A percentile compares a stretch with the other conserved stretches of the same genome.
phyloP scores from a whole-genome alignment of 768 basidiomycete genomes.

The Chlorophyllum brunneum region DNA sequence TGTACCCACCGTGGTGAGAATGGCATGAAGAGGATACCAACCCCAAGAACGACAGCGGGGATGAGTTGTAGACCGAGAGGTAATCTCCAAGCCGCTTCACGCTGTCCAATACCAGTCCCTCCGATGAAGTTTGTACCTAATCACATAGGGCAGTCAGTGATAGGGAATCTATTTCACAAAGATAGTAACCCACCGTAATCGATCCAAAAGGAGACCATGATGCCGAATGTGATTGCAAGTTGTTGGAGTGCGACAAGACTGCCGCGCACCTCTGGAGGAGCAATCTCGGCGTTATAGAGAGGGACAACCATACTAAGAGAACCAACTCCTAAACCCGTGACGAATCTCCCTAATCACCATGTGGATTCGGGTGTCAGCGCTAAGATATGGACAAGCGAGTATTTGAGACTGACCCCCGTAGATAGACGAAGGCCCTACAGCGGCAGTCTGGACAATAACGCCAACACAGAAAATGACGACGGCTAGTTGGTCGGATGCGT shows the following conservation, averaged over 20 bases:
- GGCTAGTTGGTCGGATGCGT: constrained; percentile 26
- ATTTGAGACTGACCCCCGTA: constrained; percentile 43
- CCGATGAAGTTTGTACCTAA: constrained; percentile 68
- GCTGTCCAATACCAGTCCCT: constrained; percentile 52
- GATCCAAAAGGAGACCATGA: constrained; percentile 62
- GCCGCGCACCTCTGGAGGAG: constrained; percentile 79
- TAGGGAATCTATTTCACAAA: not conserved
- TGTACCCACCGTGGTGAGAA: constrained; percentile 62
- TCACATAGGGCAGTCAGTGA: constrained; percentile 39
- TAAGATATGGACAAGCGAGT: not conserved
- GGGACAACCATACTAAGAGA: constrained; percentile 83
- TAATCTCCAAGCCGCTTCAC: constrained; percentile 71
- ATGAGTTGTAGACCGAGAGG: constrained; percentile 72
- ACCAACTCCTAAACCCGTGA: constrained; percentile 80
- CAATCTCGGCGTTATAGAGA: constrained; percentile 68
- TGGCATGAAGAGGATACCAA: constrained; percentile 75
- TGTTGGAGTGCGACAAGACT: constrained; percentile 80
- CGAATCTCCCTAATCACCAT: constrained; percentile 49
- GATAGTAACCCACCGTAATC: constrained; percentile 34
- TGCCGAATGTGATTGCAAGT: constrained; percentile 77
- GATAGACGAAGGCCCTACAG: constrained; percentile 54
- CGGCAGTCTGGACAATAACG: constrained; percentile 69
- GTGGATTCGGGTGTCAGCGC: too few relatives aligned
- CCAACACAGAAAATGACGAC: constrained; percentile 64
- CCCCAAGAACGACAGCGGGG: constrained; percentile 66